phyloP scores from a whole-genome alignment of 805 yeast genomes.

The Naumovozyma dairenensis region DNA sequence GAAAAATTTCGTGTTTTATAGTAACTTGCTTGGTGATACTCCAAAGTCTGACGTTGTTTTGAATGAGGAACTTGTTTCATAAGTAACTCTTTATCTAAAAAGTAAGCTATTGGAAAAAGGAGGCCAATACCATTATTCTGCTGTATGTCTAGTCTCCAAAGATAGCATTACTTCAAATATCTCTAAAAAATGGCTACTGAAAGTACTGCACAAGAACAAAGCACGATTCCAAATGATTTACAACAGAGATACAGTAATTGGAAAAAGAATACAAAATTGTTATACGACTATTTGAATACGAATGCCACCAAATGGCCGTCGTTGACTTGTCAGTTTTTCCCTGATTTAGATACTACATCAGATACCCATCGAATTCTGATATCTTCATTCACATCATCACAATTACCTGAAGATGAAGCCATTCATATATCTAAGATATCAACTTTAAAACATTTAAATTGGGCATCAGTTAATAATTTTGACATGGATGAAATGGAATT shows the following conservation, averaged over 20 bases:
- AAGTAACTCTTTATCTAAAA: too few relatives aligned
- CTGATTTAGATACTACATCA: constrained; percentile 30
- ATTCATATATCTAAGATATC: constrained; percentile 23
- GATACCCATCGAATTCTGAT: constrained; percentile 24
- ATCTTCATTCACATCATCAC: constrained; percentile 29
- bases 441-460: constrained; percentile 22
- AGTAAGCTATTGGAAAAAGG: too few relatives aligned
- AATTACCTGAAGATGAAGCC: constrained; percentile 28
- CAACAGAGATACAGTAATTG: constrained; percentile 37
- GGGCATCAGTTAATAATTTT: constrained; percentile 30
- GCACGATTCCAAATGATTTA: constrained; percentile 14
- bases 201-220: too few relatives aligned
- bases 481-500: constrained; percentile 32
- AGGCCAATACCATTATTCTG: too few relatives aligned
- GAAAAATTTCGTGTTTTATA: too few relatives aligned
- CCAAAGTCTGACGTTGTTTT: too few relatives aligned
- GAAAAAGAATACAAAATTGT: constrained; percentile 73
- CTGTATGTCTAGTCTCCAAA: too few relatives aligned
- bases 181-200: too few relatives aligned
- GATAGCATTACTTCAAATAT: too few relatives aligned
- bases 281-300: constrained; percentile 67
- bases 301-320: constrained; percentile 63
- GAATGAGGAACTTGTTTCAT: too few relatives aligned
- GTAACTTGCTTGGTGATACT: too few relatives aligned
- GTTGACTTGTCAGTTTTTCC: constrained; percentile 59